Base-by-base conservation (phyloP, 495 filamentous ascomycete species). In the Mycothermus thermophilus region DNA sequence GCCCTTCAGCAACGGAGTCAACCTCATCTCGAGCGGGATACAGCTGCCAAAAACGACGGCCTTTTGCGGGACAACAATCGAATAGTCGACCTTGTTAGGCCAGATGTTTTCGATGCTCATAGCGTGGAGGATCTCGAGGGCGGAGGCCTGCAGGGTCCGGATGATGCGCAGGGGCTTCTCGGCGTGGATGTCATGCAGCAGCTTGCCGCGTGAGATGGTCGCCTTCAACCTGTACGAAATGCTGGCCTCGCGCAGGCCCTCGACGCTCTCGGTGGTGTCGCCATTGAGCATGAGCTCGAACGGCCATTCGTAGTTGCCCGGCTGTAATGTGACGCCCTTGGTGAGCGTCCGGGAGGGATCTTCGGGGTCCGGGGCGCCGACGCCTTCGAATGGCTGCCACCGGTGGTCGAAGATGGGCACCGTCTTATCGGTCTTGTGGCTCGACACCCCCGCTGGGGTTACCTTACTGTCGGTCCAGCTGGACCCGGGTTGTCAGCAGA, bases 61-160 rank as follows among this genome's bases (percentile, higher is more conserved):
- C 49, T 92, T 93, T 35, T 79, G 83, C 2, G 90, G 87, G 6
- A 87, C 77, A 40, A 77, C 75, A 38, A 97, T 79, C 5, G 80
- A 80, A 54, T 96, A 96, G 49, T 90, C 77, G 47, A 95, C 72
- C 63, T 97, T 97, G 57, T 87, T 82, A 8, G 81, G 74, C 90
- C 90, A 97, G 36, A 90, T 72, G 48, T 93, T 93, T 54, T 93
- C 82, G 34, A 93, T 77, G n/a, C 79, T 85, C 83, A 87, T 86
- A 8, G 80, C 79, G 51, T 90, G 81, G 12, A 80, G 72, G 40
- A 90, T 66, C 51, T 94, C 88, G 38, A 90, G 66, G 19, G 82
- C 77, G 26, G 80, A 77, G 11, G 80, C 67, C 21, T 83, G 80
- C 32, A 94, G 59, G 3, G 88, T 95, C 33, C 90, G 70, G 30